Evolutionary conservation across 768 basidiomycete species (phyloP).

Genomic region (Lactifluus echinatus): DNA sequence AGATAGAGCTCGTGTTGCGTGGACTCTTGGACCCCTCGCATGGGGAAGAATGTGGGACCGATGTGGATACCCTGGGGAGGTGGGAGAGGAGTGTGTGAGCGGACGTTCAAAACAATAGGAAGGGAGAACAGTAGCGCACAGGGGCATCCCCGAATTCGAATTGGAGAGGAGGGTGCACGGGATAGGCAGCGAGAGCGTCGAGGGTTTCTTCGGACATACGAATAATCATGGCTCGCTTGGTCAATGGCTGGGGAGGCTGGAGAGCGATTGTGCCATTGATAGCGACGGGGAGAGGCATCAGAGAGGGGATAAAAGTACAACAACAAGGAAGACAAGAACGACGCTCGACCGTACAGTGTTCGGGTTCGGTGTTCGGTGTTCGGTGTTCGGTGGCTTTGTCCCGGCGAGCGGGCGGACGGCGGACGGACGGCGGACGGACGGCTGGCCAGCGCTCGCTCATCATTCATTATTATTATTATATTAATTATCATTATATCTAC

Average conservation of each 20-base stretch:
- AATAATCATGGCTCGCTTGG: conserved; percentile 68
- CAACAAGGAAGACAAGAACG: neutral
- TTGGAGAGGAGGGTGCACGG: conserved; percentile 38
- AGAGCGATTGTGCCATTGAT: conserved; percentile 45
- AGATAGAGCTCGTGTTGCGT: conserved; percentile 66
- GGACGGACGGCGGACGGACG: neutral
- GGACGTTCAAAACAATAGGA: neutral
- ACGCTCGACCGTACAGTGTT: neutral
- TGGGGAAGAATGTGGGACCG: conserved; percentile 54
- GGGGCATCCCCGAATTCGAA: conserved; percentile 56
- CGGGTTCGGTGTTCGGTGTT: too few species aligned
- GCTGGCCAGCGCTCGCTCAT: too few species aligned
- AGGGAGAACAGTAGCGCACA: conserved; percentile 32
- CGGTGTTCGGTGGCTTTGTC: too few species aligned
- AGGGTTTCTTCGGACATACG: conserved; percentile 67
- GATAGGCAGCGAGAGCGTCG: conserved; percentile 49
- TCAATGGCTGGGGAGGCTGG: conserved; percentile 46
- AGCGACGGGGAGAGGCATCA: conserved; percentile 57
- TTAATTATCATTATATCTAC: conserved; percentile 24
- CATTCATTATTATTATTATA: too few species aligned
- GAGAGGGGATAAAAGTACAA: conserved; percentile 1
- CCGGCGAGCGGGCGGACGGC: neutral
- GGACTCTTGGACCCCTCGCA: conserved; percentile 45
- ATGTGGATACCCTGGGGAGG: conserved; percentile 42
- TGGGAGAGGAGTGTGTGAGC: neutral